These are phyloP conservation scores for Leucocoprinus sp. DNA, from an alignment of 768 basidiomycete genomes.

Conservation along the genomic window DNA sequence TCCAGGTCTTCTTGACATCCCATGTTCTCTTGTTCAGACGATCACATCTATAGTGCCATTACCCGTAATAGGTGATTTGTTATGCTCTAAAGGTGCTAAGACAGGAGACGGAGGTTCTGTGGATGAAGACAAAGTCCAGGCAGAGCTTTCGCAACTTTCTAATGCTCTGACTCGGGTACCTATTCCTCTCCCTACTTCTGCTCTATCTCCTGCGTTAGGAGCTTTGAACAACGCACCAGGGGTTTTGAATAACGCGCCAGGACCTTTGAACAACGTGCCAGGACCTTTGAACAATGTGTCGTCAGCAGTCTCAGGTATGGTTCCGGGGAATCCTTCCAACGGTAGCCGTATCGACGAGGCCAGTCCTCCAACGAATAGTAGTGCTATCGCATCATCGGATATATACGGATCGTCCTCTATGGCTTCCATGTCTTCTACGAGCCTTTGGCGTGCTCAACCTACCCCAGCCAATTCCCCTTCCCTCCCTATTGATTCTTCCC, in stretches of 20 bases:
- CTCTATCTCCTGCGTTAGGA: neutral
- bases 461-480: conserved; percentile 6
- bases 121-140: neutral
- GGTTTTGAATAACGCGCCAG: neutral
- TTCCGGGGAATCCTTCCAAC: neutral
- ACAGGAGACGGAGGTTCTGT: neutral
- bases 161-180: neutral
- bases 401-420: conserved; percentile 2
- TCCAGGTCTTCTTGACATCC: neutral
- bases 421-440: neutral
- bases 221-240: neutral
- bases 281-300: neutral
- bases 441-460: neutral
- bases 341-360: neutral
- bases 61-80: neutral
- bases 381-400: conserved; percentile 7
- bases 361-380: neutral
- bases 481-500: neutral
- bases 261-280: neutral
- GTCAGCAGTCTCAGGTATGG: neutral
- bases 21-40: neutral
- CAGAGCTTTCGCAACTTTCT: neutral
- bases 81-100: neutral
- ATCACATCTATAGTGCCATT: no score
- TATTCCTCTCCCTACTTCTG: neutral